Percentiles rank a stretch among this genome's conserved stretches.
Conservation (phyloP, 306 rosid genomes). For the Parietaria judaica region DNA sequence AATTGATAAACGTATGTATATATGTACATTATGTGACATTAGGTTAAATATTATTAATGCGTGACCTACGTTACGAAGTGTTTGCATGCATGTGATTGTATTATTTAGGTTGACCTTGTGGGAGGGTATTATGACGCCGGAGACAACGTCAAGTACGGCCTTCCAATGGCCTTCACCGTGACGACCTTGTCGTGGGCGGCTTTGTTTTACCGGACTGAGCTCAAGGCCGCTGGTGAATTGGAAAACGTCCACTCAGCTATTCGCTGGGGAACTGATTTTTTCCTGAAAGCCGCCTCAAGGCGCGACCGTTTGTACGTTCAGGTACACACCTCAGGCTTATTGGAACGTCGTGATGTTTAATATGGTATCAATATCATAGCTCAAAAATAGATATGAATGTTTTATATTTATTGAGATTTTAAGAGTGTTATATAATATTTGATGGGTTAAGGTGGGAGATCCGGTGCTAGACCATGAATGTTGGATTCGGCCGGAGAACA, state of each 20-base stretch:
- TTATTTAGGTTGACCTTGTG: conserved; percentile 52
- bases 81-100: not conserved
- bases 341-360: no score
- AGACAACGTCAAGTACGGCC: conserved; percentile 88
- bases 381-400: no score
- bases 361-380: no score
- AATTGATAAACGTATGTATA: conserved; percentile 34
- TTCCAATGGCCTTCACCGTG: conserved; percentile 90
- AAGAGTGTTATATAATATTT: no score
- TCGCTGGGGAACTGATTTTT: conserved; percentile 86
- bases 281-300: conserved; percentile 42
- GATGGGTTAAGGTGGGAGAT: conserved; percentile 54
- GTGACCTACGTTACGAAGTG: not conserved
- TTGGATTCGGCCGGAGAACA: conserved; percentile 74
- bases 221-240: conserved; percentile 48
- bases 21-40: not conserved
- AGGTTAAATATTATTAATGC: not conserved
- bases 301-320: conserved; percentile 48
- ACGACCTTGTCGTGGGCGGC: conserved; percentile 85
- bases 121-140: conserved; percentile 99
- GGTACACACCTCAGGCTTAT: no score
- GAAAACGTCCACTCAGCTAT: conserved; percentile 43
- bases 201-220: conserved; percentile 36
- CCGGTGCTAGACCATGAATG: conserved; percentile 64
- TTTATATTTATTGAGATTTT: no score